Evolutionary conservation across 2,329 filamentous ascomycete species (phyloP).

Genomic region (Fusarium sp.): DNA sequence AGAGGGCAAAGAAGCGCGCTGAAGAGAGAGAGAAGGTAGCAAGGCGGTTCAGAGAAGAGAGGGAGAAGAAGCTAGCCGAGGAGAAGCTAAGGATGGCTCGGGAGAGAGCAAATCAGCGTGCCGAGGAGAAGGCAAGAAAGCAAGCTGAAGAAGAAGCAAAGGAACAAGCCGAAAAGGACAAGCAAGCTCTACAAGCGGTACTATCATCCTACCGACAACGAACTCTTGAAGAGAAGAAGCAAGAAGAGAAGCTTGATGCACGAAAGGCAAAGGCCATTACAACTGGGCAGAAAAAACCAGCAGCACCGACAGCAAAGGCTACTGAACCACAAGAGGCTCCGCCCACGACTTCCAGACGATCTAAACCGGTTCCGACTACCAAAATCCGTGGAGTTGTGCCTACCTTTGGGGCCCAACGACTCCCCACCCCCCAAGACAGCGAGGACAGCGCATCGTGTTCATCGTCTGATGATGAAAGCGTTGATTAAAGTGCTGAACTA

Average conservation of each 20-base stretch:
- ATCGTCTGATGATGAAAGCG: no score
- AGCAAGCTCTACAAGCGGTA: not conserved
- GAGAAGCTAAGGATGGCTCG: constrained; percentile 1
- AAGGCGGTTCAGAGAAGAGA: not conserved
- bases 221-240: not conserved
- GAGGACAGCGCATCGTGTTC: no score
- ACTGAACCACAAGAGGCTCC: not conserved
- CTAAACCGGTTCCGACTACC: not conserved
- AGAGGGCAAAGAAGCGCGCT: not conserved
- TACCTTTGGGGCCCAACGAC: not conserved
- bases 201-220: not conserved
- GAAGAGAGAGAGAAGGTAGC: constrained; percentile 9
- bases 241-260: not conserved
- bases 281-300: not conserved
- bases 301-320: not conserved
- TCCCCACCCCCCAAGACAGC: not conserved
- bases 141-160: not conserved
- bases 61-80: not conserved
- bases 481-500: no score
- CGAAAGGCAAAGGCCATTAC: not conserved
- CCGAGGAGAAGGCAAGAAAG: not conserved
- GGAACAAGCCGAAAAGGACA: not conserved
- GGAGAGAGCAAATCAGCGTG: not conserved
- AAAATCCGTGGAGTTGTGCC: not conserved
- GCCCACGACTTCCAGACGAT: not conserved